Evolutionary conservation across 495 filamentous ascomycete species (phyloP).

Genomic region (Hypomontagnella monticulosa): DNA sequence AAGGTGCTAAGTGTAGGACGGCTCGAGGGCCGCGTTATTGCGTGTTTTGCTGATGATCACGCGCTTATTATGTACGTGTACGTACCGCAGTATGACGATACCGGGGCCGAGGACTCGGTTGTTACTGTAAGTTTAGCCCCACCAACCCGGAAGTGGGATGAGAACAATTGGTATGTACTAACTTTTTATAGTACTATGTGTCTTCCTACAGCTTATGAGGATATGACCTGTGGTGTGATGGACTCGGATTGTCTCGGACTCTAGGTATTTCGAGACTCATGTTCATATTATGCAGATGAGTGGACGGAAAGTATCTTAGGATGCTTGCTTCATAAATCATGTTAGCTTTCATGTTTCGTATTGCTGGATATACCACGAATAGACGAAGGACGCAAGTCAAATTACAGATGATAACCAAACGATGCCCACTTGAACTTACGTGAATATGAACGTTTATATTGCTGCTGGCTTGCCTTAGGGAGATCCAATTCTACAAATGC

Average conservation of each 20-base stretch:
- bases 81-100: slow-evolving; percentile 73
- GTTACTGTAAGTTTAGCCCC: slow-evolving; percentile 69
- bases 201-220: slow-evolving; percentile 43
- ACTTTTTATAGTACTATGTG: slow-evolving; percentile 46
- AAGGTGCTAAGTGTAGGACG: slow-evolving; percentile 88
- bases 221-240: not conserved
- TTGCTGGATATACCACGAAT: slow-evolving; percentile 16
- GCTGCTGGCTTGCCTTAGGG: not conserved
- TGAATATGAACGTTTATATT: not conserved
- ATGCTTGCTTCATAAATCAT: not conserved
- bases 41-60: slow-evolving; percentile 81
- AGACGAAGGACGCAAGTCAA: slow-evolving; percentile 14
- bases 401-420: not conserved
- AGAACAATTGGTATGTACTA: not conserved
- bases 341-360: not conserved
- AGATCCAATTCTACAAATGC: no score
- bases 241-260: not conserved
- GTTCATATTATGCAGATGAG: not conserved
- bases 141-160: no score
- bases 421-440: not conserved
- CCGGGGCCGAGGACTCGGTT: slow-evolving; percentile 74
- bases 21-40: slow-evolving; percentile 88
- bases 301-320: not conserved
- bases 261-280: not conserved
- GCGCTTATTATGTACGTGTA: slow-evolving; percentile 94